Conservation (phyloP, 768 basidiomycete genomes). For the Xerocomus potaroensis region DNA sequence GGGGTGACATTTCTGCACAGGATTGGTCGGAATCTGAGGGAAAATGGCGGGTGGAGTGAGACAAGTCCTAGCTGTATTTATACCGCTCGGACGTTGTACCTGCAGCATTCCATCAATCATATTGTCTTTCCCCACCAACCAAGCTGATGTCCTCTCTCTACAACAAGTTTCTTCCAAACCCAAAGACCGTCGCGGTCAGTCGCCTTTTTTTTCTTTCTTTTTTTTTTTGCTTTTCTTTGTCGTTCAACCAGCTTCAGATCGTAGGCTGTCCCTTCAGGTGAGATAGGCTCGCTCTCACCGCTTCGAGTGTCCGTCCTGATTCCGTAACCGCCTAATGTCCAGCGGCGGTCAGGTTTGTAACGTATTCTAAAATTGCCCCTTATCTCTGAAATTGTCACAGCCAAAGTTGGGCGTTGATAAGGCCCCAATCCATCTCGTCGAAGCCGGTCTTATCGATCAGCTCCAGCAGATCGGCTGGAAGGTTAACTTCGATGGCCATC, state of each 20-base stretch:
- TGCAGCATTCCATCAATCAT: not conserved
- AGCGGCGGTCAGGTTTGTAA: constrained; percentile 32
- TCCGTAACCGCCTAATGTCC: constrained; percentile 10
- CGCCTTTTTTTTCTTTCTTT: not conserved
- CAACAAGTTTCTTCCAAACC: constrained; percentile 41
- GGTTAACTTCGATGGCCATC: constrained; percentile 86
- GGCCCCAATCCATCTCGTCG: constrained; percentile 83
- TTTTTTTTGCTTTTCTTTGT: not conserved
- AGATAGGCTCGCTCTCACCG: too few relatives aligned
- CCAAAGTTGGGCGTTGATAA: constrained; percentile 77
- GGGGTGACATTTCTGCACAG: constrained; percentile 18
- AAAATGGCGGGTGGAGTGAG: constrained; percentile 12
- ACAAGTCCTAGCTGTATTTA: constrained; percentile 19
- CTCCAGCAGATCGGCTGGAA: constrained; percentile 80
- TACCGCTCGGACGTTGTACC: constrained; percentile 5
- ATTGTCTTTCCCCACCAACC: too few relatives aligned
- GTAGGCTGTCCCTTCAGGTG: constrained; percentile 96
- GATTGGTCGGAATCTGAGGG: constrained; percentile 15
- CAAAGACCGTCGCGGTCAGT: constrained; percentile 78
- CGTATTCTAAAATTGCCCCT: constrained; percentile 5
- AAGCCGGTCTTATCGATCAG: constrained; percentile 80
- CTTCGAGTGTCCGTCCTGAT: too few relatives aligned
- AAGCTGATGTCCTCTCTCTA: constrained; percentile 19
- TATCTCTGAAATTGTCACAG: constrained; percentile 35
- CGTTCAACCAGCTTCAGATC: constrained; percentile 48